Evolutionary conservation across 352 stramenopile genomes (phyloP).

Genomic region (Halophytophthora batemanensis): DNA sequence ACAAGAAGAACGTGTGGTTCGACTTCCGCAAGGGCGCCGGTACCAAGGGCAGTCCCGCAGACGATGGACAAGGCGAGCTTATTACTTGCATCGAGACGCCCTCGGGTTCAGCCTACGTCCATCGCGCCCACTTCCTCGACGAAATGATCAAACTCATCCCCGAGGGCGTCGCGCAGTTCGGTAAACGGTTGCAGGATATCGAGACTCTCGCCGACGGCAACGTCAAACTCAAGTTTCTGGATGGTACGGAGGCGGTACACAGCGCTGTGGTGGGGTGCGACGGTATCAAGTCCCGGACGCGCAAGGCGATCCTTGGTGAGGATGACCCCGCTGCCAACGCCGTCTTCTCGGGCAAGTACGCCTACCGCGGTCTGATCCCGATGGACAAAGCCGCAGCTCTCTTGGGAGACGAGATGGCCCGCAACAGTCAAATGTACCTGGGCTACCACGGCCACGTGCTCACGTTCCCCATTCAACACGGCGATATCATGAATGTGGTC

Average conservation of each 20-base stretch:
- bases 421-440: conserved; percentile 41
- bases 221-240: conserved; percentile 28
- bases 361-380: conserved; percentile 28
- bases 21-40: conserved; percentile 33
- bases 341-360: conserved; percentile 34
- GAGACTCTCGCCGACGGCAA: conserved; percentile 28
- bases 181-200: conserved; percentile 28
- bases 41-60: conserved; percentile 12
- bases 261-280: conserved; percentile 28
- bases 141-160: conserved; percentile 30
- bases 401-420: conserved; percentile 30
- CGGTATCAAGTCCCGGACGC: conserved; percentile 30
- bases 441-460: conserved; percentile 34
- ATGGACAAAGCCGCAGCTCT: conserved; percentile 33
- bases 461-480: conserved; percentile 33
- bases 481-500: conserved; percentile 34
- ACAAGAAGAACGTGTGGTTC: conserved; percentile 37
- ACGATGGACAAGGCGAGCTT: conserved; percentile 19
- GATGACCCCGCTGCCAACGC: conserved; percentile 24
- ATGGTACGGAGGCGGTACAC: conserved; percentile 29
- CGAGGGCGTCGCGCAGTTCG: conserved; percentile 22
- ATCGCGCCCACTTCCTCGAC: conserved; percentile 31
- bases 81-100: conserved; percentile 31
- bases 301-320: conserved; percentile 24
- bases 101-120: conserved; percentile 28